phyloP scores from a whole-genome alignment of 1,139 yeast species.

The Hanseniaspora sp. region DNA sequence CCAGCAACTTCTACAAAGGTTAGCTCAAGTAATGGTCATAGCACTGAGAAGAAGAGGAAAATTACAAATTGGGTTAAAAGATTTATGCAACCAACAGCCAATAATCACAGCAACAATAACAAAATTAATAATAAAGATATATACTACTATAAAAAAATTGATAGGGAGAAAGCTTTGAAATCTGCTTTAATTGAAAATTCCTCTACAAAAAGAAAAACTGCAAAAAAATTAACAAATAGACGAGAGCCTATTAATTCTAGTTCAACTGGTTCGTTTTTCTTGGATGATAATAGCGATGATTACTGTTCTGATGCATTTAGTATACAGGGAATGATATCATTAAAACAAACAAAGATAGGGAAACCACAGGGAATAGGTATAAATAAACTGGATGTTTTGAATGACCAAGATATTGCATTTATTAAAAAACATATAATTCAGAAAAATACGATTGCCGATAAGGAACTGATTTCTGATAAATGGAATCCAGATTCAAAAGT shows the following conservation, averaged over 20 bases:
- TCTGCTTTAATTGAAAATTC: no score
- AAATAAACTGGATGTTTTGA: background rate
- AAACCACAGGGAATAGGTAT: background rate
- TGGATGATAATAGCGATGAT: background rate
- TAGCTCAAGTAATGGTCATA: background rate
- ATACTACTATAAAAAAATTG: background rate
- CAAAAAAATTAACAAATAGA: no score
- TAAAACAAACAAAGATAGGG: background rate
- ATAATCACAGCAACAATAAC: background rate
- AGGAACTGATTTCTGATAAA: no score
- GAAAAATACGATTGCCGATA: slow-evolving; percentile 4
- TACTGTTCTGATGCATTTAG: background rate
- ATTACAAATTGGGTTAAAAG: slow-evolving; percentile 28
- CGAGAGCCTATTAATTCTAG: no score
- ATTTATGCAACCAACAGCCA: slow-evolving; percentile 25
- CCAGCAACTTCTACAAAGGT: background rate
- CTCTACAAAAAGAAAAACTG: no score
- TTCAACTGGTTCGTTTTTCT: no score
- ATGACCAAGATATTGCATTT: background rate
- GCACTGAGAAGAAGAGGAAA: slow-evolving; percentile 25
- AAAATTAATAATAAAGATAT: no score
- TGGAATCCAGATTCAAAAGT: background rate
- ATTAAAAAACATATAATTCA: background rate
- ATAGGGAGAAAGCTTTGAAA: background rate
- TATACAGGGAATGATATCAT: background rate